Evolutionary conservation across 345 rosid species (phyloP), one percentile per base, ranked within the genome.

Genomic region (Brassica juncea): DNA sequence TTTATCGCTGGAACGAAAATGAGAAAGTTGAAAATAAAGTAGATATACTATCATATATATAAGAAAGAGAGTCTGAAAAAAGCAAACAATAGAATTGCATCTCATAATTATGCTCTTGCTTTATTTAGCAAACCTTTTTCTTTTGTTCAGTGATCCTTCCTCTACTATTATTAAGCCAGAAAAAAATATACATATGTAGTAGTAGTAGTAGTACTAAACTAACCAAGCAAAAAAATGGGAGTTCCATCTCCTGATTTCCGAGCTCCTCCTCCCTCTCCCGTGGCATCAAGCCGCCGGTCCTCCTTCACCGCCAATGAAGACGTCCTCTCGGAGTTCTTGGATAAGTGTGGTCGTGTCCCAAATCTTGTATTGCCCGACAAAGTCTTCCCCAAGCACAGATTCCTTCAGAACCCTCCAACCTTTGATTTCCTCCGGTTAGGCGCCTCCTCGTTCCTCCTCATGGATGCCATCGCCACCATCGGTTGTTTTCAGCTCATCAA

Each of bases 251-350:
- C 88, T 32, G 94, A 91, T 72, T 94, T 90, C 74, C 87, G 95
- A 8, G 95, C 97, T 28, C 98, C 97, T 59, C 99, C 99, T 63
- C 97, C 97, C 8, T 95, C 99, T 3, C 92, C 99, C 19, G 97
- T 97, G 0, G 83, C 86, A 10, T 89, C 91, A 44, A 72, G 84
- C 23, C 91, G 97, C 74, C 86, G 99, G 12, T 80, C 90, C 27
- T 94, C 97, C n/a, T 88, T 84, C 58, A 89, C 93, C 44, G 82
- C 92, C 54, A 92, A 94, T 34, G 97, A 88, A 16, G 88, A 89
- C 6, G 87, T 91, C 70, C 91, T 92, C 71, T 77, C 91, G 2
- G 89, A 92, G 65, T 94, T 88, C 84, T 89, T 94, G 21, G 91
- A 92, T 68, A 86, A 86, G 74, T 88, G 94, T 2, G 85, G 84